Evolutionary conservation across 148 eudicot species (phyloP).

Genomic region (Vaccinium darrowii): DNA sequence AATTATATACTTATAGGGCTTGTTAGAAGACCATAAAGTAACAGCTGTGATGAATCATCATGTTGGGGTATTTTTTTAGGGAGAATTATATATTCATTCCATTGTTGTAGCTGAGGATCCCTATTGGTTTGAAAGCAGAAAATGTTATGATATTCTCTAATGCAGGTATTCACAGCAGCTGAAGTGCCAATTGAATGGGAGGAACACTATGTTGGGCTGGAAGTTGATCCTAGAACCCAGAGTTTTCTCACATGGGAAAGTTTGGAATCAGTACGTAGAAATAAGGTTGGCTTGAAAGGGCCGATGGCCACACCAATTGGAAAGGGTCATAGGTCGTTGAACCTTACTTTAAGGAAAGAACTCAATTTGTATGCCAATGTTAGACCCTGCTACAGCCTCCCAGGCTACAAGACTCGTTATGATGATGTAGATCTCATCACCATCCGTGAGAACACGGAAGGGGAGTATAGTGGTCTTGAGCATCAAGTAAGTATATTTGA

Average conservation of each 20-base stretch:
- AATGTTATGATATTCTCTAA: not conserved
- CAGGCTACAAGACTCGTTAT: constrained; percentile 95
- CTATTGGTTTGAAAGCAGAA: not conserved
- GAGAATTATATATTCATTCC: not conserved
- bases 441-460: constrained; percentile 98
- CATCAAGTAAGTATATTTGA: constrained; percentile 65
- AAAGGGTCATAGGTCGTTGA: constrained; percentile 95
- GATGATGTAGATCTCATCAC: constrained; percentile 91
- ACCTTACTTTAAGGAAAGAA: constrained; percentile 95
- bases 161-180: constrained; percentile 72
- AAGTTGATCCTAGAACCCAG: constrained; percentile 90
- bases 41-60: not conserved
- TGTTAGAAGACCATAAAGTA: not conserved
- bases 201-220: constrained; percentile 84
- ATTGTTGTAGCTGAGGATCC: not conserved
- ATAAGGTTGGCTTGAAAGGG: constrained; percentile 90
- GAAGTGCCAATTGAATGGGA: constrained; percentile 97
- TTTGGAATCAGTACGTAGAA: constrained; percentile 77
- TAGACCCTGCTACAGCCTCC: constrained; percentile 97
- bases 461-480: constrained; percentile 98
- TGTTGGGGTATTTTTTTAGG: not conserved
- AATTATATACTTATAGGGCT: not conserved
- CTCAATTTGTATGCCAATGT: constrained; percentile 95
- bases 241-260: constrained; percentile 98
- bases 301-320: constrained; percentile 99